Evolutionary conservation across 1,139 yeast species (phyloP), one percentile per base, ranked within the genome.

Genomic region (Dujonia santamariae): DNA sequence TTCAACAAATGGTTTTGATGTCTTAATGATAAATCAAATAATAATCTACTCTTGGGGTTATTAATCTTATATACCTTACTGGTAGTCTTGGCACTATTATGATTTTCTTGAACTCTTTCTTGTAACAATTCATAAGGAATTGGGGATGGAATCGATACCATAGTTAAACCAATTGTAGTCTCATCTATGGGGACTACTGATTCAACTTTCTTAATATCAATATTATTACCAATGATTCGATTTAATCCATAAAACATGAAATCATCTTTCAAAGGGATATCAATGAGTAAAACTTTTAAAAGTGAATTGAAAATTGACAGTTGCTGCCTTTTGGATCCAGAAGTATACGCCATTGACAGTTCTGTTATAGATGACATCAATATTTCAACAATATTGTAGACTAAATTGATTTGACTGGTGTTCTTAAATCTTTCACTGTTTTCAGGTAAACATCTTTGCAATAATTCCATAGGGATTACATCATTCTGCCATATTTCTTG

Each of bases 211-310:
- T 40, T 39, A 26, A 63, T 56, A 46, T 68, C 76, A 3, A 43
- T 39, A 43, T 75, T 77, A 41, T 74, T 74, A 0, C 85, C 85
- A 21, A 76, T 40, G 2, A 65, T 43, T 41, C 82, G 50, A 47
- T 75, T 78, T 36, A 80, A 54, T 0, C 86, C 84, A 45, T 61
- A 72, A 31, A 71, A 61, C 53, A 61, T 54, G 34, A 71, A 64
- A 37, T 65, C 72, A 2, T 57, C 61, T 31, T 58, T 59, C 24
- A 63, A 48, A 1, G 73, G 67, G 4, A 71, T 52, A 19, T 71
- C 77, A 4, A 66, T 55, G 14, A 65, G 45, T 31, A 65, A 57
- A 28, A 64, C 54, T 42, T 65, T 68, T 19, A 68, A 53, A 26
- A 74, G 46, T 5, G 77, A 59, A 19, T 58, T 56, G 30, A 69